Evolutionary conservation across 768 basidiomycete species (phyloP).

Genomic region (Russula griseocarnosa): DNA sequence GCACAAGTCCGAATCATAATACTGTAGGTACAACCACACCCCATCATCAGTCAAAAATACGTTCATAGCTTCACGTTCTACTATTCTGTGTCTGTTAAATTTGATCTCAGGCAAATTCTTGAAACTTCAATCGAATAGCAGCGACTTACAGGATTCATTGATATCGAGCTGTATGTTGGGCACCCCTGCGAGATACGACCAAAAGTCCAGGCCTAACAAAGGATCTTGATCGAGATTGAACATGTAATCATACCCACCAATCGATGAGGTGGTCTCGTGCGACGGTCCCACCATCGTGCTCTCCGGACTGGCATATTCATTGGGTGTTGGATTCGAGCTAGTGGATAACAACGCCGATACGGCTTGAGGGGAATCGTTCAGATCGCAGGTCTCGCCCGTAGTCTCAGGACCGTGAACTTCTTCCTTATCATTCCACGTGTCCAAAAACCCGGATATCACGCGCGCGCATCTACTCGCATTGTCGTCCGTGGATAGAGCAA

Average conservation of each 20-base stretch:
- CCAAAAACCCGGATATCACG: slow-evolving; percentile 22
- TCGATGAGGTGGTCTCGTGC: background rate
- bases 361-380: background rate
- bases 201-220: slow-evolving; percentile 21
- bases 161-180: slow-evolving; percentile 8
- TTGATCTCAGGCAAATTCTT: background rate
- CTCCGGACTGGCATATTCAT: slow-evolving; percentile 1
- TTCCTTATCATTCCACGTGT: slow-evolving; percentile 20
- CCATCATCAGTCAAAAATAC: background rate
- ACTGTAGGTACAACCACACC: background rate
- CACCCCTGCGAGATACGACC: slow-evolving; percentile 20
- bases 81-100: background rate
- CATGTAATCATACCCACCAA: slow-evolving; percentile 11
- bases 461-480: slow-evolving; percentile 24
- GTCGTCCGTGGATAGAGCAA: slow-evolving; percentile 22
- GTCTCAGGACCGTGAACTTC: background rate
- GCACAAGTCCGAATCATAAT: background rate
- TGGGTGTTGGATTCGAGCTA: background rate
- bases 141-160: slow-evolving; percentile 11
- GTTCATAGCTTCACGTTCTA: background rate
- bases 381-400: background rate
- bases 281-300: slow-evolving; percentile 8
- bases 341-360: background rate
- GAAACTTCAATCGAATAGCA: background rate
- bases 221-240: slow-evolving; percentile 19